These are phyloP conservation scores for Lomentospora prolificans DNA, from an alignment of 2,329 filamentous ascomycete species.

Conservation along the genomic window DNA sequence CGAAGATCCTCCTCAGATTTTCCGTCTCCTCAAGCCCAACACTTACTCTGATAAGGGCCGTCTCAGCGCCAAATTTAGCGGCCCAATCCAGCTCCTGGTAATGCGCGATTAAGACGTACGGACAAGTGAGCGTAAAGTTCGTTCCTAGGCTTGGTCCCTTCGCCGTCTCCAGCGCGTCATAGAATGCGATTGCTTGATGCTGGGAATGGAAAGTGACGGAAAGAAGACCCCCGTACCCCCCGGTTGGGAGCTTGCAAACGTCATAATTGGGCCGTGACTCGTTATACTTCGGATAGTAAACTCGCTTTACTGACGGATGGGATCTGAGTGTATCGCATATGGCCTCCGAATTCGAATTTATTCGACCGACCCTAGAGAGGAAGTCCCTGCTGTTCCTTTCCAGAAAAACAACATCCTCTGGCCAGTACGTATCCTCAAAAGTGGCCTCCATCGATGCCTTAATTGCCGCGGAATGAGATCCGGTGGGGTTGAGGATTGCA, in stretches of 20 bases:
- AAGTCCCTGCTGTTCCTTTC: conserved; percentile 96
- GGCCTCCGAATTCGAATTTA: conserved; percentile 77
- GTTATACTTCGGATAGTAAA: conserved; percentile 82
- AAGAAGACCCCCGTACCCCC: conserved; percentile 83
- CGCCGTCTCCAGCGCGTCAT: conserved; percentile 73
- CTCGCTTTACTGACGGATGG: conserved; percentile 56
- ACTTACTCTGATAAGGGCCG: conserved; percentile 73
- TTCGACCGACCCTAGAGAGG: conserved; percentile 66
- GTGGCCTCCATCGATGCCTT: conserved; percentile 54
- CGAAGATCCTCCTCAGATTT: conserved; percentile 54
- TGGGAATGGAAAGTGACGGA: conserved; percentile 69
- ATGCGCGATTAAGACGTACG: conserved; percentile 86
- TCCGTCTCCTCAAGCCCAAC: conserved; percentile 76
- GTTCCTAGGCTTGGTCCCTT: conserved; percentile 94
- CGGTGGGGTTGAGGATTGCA: conserved; percentile 51
- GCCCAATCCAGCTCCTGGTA: conserved; percentile 92
- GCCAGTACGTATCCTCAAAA: conserved; percentile 88
- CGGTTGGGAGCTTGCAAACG: conserved; percentile 58
- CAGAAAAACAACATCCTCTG: conserved; percentile 87
- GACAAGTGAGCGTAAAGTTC: conserved; percentile 88
- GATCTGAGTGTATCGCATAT: conserved; percentile 62
- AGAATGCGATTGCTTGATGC: conserved; percentile 69
- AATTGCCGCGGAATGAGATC: conserved; percentile 60
- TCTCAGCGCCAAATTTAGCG: conserved; percentile 68
- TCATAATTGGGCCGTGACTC: conserved; percentile 67